Evolutionary conservation across 805 yeast genomes (phyloP).

Genomic region (Myxozyma udenii): DNA sequence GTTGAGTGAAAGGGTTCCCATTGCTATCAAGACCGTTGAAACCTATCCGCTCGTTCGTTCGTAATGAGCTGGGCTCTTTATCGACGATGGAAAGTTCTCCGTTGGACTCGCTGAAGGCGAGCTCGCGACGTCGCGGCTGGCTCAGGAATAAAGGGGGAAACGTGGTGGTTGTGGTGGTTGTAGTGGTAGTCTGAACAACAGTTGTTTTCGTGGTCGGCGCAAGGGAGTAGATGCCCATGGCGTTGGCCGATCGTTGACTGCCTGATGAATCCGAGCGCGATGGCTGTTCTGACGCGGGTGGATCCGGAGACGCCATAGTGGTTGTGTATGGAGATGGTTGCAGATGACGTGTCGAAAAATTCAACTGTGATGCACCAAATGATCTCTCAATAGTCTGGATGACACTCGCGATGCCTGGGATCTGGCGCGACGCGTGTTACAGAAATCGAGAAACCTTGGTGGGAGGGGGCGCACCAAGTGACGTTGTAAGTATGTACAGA

Average conservation of each 20-base stretch:
- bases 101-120: not conserved
- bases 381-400: too few relatives aligned
- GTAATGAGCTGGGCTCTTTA: not conserved
- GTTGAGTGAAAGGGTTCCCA: not conserved
- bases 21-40: not conserved
- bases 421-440: too few relatives aligned
- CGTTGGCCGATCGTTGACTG: too few relatives aligned
- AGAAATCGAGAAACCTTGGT: too few relatives aligned
- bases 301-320: not conserved
- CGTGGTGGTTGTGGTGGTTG: constrained; percentile 29
- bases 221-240: constrained; percentile 13
- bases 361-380: too few relatives aligned
- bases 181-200: constrained; percentile 29
- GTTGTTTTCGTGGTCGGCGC: constrained; percentile 29
- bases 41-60: not conserved
- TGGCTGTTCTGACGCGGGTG: not conserved
- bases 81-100: not conserved
- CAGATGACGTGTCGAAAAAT: too few relatives aligned
- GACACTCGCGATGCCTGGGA: too few relatives aligned
- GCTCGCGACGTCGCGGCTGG: constrained; percentile 12
- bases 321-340: too few relatives aligned
- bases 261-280: not conserved
- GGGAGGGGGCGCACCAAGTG: too few relatives aligned
- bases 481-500: too few relatives aligned
- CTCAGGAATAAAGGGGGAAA: constrained; percentile 26